These are phyloP conservation scores for Ceratocystis papillata DNA, from an alignment of 2,329 filamentous ascomycete species.

Conservation along the genomic window DNA sequence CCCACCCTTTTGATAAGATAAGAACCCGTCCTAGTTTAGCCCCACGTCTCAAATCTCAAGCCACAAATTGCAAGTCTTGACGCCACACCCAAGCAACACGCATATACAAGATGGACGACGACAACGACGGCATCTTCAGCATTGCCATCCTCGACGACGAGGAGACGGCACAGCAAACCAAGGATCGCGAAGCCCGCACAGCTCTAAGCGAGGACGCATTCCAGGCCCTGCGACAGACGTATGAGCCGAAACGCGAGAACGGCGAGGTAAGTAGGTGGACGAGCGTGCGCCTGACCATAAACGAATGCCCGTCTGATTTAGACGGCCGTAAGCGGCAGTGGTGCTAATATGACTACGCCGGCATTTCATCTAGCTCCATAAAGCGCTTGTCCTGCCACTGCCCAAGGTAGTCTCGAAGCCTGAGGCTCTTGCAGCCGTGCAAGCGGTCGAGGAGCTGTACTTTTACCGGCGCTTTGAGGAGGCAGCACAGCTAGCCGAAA, in stretches of 20 bases:
- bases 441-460: constrained; percentile 49
- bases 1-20: constrained; percentile 16
- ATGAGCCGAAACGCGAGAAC: constrained; percentile 43
- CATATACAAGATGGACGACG: constrained; percentile 24
- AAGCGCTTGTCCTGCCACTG: constrained; percentile 33
- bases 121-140: constrained; percentile 31
- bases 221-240: constrained; percentile 37
- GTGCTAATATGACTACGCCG: too few species aligned
- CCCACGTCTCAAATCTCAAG: too few species aligned
- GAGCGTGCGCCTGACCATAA: not conserved
- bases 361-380: not conserved
- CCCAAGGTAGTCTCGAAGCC: constrained; percentile 35
- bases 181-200: constrained; percentile 30
- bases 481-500: constrained; percentile 35
- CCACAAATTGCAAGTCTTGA: too few species aligned
- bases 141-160: constrained; percentile 32
- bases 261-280: constrained; percentile 38
- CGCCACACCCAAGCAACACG: not conserved
- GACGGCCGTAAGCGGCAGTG: too few species aligned
- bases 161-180: constrained; percentile 28
- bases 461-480: constrained; percentile 41
- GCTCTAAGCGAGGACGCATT: constrained; percentile 43
- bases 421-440: constrained; percentile 40
- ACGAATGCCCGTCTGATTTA: not conserved
- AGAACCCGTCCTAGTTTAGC: not conserved